Evolutionary conservation across 1,284 basidiomycete genomes (phyloP).

Genomic region (Malassezia brasiliensis): DNA sequence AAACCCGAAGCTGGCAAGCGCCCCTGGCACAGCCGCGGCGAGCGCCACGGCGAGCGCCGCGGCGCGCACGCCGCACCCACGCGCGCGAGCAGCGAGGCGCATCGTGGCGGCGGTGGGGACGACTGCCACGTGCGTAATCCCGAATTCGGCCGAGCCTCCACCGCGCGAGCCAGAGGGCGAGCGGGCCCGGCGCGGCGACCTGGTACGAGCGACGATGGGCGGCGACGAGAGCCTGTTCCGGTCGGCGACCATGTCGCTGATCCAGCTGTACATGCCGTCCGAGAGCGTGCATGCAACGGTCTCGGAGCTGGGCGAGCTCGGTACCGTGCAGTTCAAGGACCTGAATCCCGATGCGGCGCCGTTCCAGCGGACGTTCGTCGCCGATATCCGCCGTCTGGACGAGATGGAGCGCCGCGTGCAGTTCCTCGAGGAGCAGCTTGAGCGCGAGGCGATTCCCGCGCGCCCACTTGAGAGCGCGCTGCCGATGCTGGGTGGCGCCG

Average conservation of each 20-base stretch:
- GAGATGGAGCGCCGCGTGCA: conserved; percentile 90
- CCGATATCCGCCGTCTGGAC: conserved; percentile 84
- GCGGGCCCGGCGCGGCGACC: no score
- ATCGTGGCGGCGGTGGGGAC: not conserved
- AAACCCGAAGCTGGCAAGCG: conserved; percentile 27
- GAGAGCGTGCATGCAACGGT: conserved; percentile 96
- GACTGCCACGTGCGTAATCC: conserved; percentile 2
- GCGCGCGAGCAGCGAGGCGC: not conserved
- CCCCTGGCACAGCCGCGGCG: not conserved
- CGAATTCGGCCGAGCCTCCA: no score
- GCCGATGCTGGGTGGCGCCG: conserved; percentile 47
- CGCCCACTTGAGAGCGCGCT: conserved; percentile 49
- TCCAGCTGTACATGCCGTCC: conserved; percentile 93
- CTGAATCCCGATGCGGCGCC: conserved; percentile 89
- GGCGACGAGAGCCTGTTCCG: conserved; percentile 40
- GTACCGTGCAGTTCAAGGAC: conserved; percentile 95
- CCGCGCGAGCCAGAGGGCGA: no score
- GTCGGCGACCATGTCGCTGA: conserved; percentile 68
- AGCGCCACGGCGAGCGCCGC: not conserved
- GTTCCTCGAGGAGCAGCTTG: conserved; percentile 78
- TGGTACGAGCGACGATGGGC: not conserved
- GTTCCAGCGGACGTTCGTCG: conserved; percentile 96
- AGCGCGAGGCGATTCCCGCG: conserved; percentile 68
- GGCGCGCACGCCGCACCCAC: conserved; percentile 5
- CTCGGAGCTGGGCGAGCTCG: conserved; percentile 85